phyloP scores from a whole-genome alignment of 371 early-diverging fungal genomes.

The Mucor sp. region DNA sequence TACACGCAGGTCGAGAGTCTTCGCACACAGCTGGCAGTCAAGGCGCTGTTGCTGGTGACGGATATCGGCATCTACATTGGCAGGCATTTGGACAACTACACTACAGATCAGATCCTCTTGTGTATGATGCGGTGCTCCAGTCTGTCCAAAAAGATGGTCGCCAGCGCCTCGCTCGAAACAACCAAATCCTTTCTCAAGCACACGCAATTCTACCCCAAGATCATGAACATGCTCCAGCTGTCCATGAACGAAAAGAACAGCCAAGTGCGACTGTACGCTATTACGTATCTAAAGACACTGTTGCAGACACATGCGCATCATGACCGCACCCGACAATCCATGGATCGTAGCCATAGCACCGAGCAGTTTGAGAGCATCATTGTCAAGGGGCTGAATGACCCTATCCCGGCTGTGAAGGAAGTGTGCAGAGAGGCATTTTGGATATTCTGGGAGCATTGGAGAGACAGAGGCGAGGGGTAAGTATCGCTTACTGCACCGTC shows the following conservation, averaged over 20 bases:
- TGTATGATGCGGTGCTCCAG: conserved; percentile 45
- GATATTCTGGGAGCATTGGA: conserved; percentile 48
- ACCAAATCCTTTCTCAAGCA: conserved; percentile 39
- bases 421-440: conserved; percentile 47
- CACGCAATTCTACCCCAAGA: conserved; percentile 41
- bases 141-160: conserved; percentile 44
- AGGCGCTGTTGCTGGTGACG: conserved; percentile 34
- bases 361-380: conserved; percentile 40
- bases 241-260: conserved; percentile 49
- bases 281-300: conserved; percentile 36
- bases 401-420: conserved; percentile 47
- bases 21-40: conserved; percentile 48
- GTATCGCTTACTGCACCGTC: background rate
- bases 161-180: conserved; percentile 30
- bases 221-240: conserved; percentile 35
- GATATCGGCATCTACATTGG: conserved; percentile 46
- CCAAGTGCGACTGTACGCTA: conserved; percentile 43
- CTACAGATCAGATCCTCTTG: conserved; percentile 38
- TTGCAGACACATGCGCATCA: conserved; percentile 43
- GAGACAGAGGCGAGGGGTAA: conserved; percentile 46
- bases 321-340: conserved; percentile 32
- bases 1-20: conserved; percentile 47
- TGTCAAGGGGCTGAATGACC: conserved; percentile 44
- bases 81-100: conserved; percentile 38
- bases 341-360: conserved; percentile 39